Conservation (phyloP, 306 rosid species). For the Fragaria iinumae region DNA sequence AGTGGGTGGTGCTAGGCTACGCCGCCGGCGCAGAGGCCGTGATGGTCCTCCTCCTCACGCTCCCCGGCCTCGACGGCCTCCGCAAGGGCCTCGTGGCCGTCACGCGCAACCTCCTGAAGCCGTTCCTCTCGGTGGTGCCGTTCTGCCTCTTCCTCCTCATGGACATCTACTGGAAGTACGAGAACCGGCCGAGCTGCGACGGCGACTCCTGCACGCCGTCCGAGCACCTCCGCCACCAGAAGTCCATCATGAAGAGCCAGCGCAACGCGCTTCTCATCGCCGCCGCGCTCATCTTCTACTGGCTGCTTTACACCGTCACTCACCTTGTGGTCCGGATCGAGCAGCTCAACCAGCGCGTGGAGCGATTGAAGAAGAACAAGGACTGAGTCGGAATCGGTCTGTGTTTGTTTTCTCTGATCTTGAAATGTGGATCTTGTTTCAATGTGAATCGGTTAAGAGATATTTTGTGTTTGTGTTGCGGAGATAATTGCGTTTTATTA, state of each 20-base stretch:
- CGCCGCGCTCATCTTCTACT: slow-evolving; percentile 75
- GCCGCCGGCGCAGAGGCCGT: slow-evolving; percentile 94
- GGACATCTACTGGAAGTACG: slow-evolving; percentile 99
- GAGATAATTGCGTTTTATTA: not conserved
- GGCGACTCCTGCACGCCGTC: slow-evolving; percentile 74
- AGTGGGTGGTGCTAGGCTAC: slow-evolving; percentile 95
- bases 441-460: not conserved
- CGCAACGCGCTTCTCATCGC: slow-evolving; percentile 96
- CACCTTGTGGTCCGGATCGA: slow-evolving; percentile 75
- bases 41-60: slow-evolving; percentile 88
- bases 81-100: slow-evolving; percentile 89
- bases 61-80: slow-evolving; percentile 86
- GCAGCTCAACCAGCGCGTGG: slow-evolving; percentile 78
- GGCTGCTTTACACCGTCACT: slow-evolving; percentile 94
- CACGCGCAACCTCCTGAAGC: slow-evolving; percentile 81
- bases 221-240: slow-evolving; percentile 89
- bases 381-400: slow-evolving; percentile 44
- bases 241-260: slow-evolving; percentile 97
- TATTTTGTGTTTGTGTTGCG: not conserved
- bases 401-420: not conserved
- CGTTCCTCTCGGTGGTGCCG: slow-evolving; percentile 92
- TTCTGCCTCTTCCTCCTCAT: slow-evolving; percentile 83
- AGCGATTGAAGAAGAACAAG: slow-evolving; percentile 70
- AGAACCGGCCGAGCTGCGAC: slow-evolving; percentile 69
- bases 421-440: not conserved